Conservation (phyloP, 75 land plant species). For the Gnetum montanum region DNA sequence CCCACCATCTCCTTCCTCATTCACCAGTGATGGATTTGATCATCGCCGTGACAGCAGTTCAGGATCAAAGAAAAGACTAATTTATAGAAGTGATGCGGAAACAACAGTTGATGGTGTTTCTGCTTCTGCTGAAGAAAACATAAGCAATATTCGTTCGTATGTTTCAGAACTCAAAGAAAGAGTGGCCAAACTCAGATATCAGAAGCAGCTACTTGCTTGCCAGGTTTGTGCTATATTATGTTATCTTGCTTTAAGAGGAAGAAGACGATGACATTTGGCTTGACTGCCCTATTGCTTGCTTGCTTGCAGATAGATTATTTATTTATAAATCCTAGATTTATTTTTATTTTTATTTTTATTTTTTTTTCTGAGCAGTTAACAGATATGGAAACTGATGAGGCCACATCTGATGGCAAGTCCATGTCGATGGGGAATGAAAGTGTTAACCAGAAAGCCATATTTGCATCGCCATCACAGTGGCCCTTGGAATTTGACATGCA, state of each 20-base stretch:
- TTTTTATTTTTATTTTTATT: no score
- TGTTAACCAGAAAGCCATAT: slow-evolving; percentile 13
- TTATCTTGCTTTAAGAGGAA: no score
- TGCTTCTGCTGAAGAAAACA: slow-evolving; percentile 25
- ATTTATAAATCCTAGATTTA: no score
- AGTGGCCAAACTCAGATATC: slow-evolving; percentile 21
- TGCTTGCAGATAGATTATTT: no score
- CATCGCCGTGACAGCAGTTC: not conserved
- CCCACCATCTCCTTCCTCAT: not conserved
- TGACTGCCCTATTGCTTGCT: no score
- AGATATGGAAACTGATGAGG: slow-evolving; percentile 11
- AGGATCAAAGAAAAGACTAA: slow-evolving; percentile 1
- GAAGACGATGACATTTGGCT: no score
- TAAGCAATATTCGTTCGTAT: slow-evolving; percentile 17
- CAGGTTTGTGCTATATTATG: slow-evolving; percentile 15
- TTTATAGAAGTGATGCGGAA: not conserved
- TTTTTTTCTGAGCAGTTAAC: slow-evolving; percentile 12
- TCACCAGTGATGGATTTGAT: no score
- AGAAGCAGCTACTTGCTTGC: slow-evolving; percentile 24
- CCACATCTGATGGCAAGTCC: no score
- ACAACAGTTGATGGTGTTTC: no score
- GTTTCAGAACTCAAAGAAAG: slow-evolving; percentile 24
- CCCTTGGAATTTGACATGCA: slow-evolving; percentile 34
- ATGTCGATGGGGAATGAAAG: slow-evolving; percentile 9
- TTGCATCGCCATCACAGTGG: slow-evolving; percentile 28